Percentiles rank a stretch among this genome's conserved stretches.
These are phyloP conservation scores for Neolentinus lepideus DNA, from an alignment of 1,284 basidiomycete genomes.

Conservation along the genomic window DNA sequence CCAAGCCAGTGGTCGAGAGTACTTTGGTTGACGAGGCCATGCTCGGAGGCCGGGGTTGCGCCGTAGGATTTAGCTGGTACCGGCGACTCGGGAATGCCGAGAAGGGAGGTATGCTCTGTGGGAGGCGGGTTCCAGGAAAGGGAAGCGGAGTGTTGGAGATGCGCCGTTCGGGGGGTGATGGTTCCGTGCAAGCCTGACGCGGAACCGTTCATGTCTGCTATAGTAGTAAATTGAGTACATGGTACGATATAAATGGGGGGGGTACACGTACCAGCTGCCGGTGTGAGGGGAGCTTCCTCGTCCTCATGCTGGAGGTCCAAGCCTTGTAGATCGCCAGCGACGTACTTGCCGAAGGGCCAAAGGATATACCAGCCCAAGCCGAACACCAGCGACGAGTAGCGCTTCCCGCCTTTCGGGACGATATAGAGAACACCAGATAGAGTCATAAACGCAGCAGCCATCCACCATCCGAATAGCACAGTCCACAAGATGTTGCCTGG, in stretches of 20 bases:
- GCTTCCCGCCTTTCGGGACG: slow-evolving; percentile 73
- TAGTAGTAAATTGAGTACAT: no score
- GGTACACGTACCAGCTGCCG: no score
- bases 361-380: slow-evolving; percentile 94
- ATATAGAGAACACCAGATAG: slow-evolving; percentile 67
- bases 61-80: slow-evolving; percentile 58
- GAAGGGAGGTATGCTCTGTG: slow-evolving; percentile 27
- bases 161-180: not conserved
- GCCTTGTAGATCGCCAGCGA: slow-evolving; percentile 74
- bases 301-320: slow-evolving; percentile 35
- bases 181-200: not conserved
- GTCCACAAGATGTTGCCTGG: slow-evolving; percentile 95
- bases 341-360: slow-evolving; percentile 99
- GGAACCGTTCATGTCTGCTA: not conserved
- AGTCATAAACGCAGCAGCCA: slow-evolving; percentile 66
- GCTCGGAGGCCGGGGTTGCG: slow-evolving; percentile 31
- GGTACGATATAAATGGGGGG: no score
- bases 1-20: slow-evolving; percentile 47
- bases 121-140: slow-evolving; percentile 22
- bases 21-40: slow-evolving; percentile 26
- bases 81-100: slow-evolving; percentile 15
- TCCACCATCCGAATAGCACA: slow-evolving; percentile 87
- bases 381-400: slow-evolving; percentile 84
- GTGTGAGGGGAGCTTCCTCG: slow-evolving; percentile 13
- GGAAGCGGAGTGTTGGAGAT: slow-evolving; percentile 8